Evolutionary conservation across 176 grass and related monocot species (phyloP).

Genomic region (Saccharum spontaneum): DNA sequence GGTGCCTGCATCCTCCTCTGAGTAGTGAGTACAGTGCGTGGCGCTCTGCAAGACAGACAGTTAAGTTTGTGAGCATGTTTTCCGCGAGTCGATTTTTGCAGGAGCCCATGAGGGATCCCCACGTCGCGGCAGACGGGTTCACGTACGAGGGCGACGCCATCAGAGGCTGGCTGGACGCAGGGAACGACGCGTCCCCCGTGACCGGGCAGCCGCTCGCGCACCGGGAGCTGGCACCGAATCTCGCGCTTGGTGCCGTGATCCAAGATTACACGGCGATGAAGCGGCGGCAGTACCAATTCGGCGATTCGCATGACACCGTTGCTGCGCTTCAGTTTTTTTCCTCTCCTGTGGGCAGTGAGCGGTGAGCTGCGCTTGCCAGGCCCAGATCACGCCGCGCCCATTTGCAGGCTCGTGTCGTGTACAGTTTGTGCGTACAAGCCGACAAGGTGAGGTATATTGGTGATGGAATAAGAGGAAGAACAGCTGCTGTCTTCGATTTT

Average conservation of each 20-base stretch:
- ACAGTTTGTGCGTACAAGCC: not conserved
- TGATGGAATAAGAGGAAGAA: not conserved
- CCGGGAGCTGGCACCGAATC: conserved; percentile 50
- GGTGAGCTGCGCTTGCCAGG: not conserved
- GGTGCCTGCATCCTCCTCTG: not conserved
- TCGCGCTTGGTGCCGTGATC: conserved; percentile 51
- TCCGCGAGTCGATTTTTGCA: not conserved
- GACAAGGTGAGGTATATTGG: not conserved
- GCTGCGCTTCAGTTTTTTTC: not conserved
- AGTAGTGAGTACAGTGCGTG: not conserved
- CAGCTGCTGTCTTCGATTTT: not conserved
- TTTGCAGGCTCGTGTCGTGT: not conserved
- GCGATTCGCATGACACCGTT: not conserved
- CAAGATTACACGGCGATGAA: conserved; percentile 36
- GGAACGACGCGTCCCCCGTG: conserved; percentile 51
- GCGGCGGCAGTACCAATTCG: conserved; percentile 14
- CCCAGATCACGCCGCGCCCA: not conserved
- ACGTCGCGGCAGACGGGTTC: conserved; percentile 62
- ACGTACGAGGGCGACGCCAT: conserved; percentile 66
- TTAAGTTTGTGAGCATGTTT: not conserved
- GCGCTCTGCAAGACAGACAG: not conserved
- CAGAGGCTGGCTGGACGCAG: conserved; percentile 53
- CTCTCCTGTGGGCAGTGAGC: not conserved
- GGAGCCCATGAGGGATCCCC: conserved; percentile 67
- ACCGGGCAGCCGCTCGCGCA: conserved; percentile 49